A percentile compares a stretch with the other conserved stretches of the same genome.
Conservation (phyloP, 148 eudicot genomes). For the Polygonum maritimum region DNA sequence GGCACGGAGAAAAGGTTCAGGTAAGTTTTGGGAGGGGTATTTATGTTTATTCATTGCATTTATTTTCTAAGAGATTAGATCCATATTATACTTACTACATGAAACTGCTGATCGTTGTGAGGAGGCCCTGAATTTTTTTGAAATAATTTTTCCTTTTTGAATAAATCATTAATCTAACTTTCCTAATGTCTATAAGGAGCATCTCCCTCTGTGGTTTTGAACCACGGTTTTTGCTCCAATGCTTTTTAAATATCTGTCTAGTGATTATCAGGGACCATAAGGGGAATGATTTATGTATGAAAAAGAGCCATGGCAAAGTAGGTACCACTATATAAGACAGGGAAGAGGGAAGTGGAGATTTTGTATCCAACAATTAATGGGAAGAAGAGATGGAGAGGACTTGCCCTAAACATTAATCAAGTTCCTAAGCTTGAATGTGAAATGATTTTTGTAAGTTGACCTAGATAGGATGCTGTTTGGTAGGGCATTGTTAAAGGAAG, state of each 20-base stretch:
- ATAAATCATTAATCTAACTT: too few relatives aligned
- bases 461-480: neutral
- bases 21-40: constrained; percentile 23
- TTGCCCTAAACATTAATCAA: neutral
- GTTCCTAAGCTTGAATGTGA: neutral
- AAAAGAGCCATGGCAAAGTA: neutral
- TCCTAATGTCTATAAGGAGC: neutral
- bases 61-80: neutral
- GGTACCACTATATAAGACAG: neutral
- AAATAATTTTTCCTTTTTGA: neutral
- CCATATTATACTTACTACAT: neutral
- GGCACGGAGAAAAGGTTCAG: constrained; percentile 90
- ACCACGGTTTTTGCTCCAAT: neutral
- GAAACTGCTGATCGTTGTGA: neutral
- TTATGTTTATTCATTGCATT: neutral
- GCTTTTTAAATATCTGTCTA: neutral
- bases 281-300: neutral
- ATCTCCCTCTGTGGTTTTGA: neutral
- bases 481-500: neutral
- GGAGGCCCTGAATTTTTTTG: neutral
- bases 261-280: neutral
- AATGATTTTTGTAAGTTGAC: neutral
- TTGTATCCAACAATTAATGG: neutral
- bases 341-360: neutral
- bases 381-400: neutral